Percentiles rank a stretch among this genome's conserved stretches.
Conservation (phyloP, 306 rosid genomes). For the Datisca glomerata region DNA sequence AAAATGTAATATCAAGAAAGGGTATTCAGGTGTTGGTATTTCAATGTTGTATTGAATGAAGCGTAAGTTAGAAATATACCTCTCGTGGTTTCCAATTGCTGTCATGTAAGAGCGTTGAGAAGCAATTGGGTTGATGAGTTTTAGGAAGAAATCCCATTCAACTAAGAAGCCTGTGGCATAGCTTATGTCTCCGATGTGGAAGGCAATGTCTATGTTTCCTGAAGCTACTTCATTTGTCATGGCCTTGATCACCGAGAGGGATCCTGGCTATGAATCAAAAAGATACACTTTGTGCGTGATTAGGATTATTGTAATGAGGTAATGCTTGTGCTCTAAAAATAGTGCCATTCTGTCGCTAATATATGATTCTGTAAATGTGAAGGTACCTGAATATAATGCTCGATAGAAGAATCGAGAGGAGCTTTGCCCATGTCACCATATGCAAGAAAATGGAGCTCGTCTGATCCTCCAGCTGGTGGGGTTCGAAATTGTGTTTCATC, state of each 20-base stretch:
- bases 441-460: slow-evolving; percentile 51
- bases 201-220: slow-evolving; percentile 36
- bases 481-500: slow-evolving; percentile 37
- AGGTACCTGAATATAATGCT: slow-evolving; percentile 84
- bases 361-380: neutral
- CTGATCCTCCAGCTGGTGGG: slow-evolving; percentile 75
- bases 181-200: slow-evolving; percentile 96
- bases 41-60: too few species aligned
- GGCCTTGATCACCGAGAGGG: slow-evolving; percentile 57
- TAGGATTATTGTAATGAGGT: too few species aligned
- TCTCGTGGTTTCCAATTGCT: slow-evolving; percentile 87
- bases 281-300: neutral
- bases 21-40: too few species aligned
- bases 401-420: slow-evolving; percentile 59
- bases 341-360: too few species aligned
- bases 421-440: slow-evolving; percentile 93
- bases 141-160: slow-evolving; percentile 82
- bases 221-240: slow-evolving; percentile 33
- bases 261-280: slow-evolving; percentile 53
- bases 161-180: slow-evolving; percentile 81
- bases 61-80: too few species aligned
- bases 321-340: too few species aligned
- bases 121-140: slow-evolving; percentile 50
- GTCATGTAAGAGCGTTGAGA: slow-evolving; percentile 78
- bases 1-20: too few species aligned